These are phyloP conservation scores for Malassezia restricta DNA, from an alignment of 1,284 basidiomycete species.

Conservation along the genomic window DNA sequence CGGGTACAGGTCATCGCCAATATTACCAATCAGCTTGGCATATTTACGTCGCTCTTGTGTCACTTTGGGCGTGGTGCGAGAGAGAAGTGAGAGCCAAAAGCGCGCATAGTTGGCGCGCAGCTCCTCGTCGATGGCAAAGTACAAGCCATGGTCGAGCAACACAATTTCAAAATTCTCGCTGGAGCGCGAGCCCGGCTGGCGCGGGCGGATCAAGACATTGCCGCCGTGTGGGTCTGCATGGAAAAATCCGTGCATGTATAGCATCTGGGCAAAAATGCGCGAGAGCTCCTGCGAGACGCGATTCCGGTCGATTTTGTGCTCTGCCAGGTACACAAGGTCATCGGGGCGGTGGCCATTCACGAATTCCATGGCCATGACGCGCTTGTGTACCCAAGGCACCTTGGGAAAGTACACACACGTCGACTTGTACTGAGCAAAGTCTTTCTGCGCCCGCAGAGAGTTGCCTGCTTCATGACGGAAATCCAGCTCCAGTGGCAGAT, in stretches of 20 bases:
- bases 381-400: slow-evolving; percentile 67
- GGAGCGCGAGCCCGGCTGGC: slow-evolving; percentile 26
- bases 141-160: slow-evolving; percentile 43
- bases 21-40: slow-evolving; percentile 41
- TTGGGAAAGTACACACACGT: slow-evolving; percentile 75
- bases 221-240: slow-evolving; percentile 50
- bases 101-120: slow-evolving; percentile 41
- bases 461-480: slow-evolving; percentile 80
- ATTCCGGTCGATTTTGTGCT: slow-evolving; percentile 80
- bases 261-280: slow-evolving; percentile 81
- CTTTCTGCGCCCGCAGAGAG: slow-evolving; percentile 58
- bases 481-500: slow-evolving; percentile 88
- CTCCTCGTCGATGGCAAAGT: slow-evolving; percentile 42
- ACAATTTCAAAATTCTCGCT: slow-evolving; percentile 44
- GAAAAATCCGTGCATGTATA: slow-evolving; percentile 74
- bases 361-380: slow-evolving; percentile 87
- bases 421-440: slow-evolving; percentile 54
- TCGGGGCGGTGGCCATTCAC: slow-evolving; percentile 77
- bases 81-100: slow-evolving; percentile 43
- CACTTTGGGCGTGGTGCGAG: slow-evolving; percentile 30
- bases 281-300: slow-evolving; percentile 68
- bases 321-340: slow-evolving; percentile 69
- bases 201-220: slow-evolving; percentile 66
- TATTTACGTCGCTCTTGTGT: slow-evolving; percentile 31
- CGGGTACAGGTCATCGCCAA: slow-evolving; percentile 44